Evolutionary conservation across 1,284 basidiomycete species (phyloP), one percentile per base, ranked within the genome.

Genomic region (Apiotrichum mycotoxinovorans): DNA sequence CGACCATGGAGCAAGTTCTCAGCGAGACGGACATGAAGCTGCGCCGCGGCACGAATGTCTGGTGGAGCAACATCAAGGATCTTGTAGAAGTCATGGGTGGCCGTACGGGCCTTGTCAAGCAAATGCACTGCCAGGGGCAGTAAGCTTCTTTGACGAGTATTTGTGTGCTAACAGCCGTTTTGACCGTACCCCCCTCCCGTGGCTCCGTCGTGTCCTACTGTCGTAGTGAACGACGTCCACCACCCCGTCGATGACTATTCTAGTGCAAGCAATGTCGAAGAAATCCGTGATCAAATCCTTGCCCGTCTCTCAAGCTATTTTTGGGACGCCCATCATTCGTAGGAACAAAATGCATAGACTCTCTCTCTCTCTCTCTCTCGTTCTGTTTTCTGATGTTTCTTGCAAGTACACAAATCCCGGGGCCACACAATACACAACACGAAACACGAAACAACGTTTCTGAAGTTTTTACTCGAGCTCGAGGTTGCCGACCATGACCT

Each of bases 1-100:
- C 93, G 4, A 83, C 87, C 0, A 88, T 93, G 58, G 81, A 83
- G 61, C 89, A 91, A 65, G 91, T 98, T 83, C 80, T 89, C 51
- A 78, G 80, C 60, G 85, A 90, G 53, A 90, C 94, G 23, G 94
- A 98, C 77, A 89, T 95, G 86, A 85, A 85, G 80, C 87, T 92
- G 73, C 81, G 95, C 57, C 78, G 91, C 61, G 93, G 91, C 1
- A 89, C 85, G 76, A 78, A 81, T 35, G 79, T 81, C 52, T 95
- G 92, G 91, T 98, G 95, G 96, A 75, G 74, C 30, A 80, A 79
- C 22, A 75, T 87, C 60, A 87, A 85, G 69, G 80, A 81, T 20
- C 76, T 94, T 56, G 86, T 85, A 7, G 89, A 93, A 76, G 80
- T 83, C 40, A 78, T 95, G 65, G 76, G 76, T 58, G 76, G 76